Conservation (phyloP, 805 yeast genomes). For the Ogataea paraovalis region DNA sequence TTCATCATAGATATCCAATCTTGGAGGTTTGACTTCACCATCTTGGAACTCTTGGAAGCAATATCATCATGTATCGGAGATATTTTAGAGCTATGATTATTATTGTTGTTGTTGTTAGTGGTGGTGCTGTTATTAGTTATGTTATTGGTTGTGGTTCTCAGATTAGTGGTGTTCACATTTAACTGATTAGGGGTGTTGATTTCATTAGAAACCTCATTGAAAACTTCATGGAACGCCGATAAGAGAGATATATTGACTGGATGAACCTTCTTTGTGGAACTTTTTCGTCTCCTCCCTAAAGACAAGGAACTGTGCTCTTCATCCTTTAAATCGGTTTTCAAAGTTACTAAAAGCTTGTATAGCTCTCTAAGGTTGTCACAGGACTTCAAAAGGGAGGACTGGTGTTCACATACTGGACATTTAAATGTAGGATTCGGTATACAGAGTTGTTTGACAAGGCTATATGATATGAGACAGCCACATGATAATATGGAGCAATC, state of each 20-base stretch:
- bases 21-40: slow-evolving; percentile 12
- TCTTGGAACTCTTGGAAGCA: slow-evolving; percentile 1
- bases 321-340: slow-evolving; percentile 12
- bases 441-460: slow-evolving; percentile 22
- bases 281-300: slow-evolving; percentile 4
- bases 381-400: slow-evolving; percentile 26
- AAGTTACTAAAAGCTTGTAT: slow-evolving; percentile 5
- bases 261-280: slow-evolving; percentile 6
- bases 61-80: slow-evolving; percentile 5
- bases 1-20: slow-evolving; percentile 24
- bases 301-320: slow-evolving; percentile 7
- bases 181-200: not conserved
- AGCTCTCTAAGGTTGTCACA: slow-evolving; percentile 33
- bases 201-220: slow-evolving; percentile 25
- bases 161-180: not conserved
- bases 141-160: not conserved
- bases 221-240: slow-evolving; percentile 34
- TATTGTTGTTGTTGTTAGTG: not conserved
- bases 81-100: not conserved
- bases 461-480: slow-evolving; percentile 38
- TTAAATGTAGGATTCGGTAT: slow-evolving; percentile 17
- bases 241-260: slow-evolving; percentile 24
- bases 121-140: not conserved
- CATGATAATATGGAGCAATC: slow-evolving; percentile 35
- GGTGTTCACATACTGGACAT: slow-evolving; percentile 36